A percentile compares a stretch with the other conserved stretches of the same genome.
Conservation (phyloP, 352 stramenopile species). For the Aphanomyces astaci region DNA sequence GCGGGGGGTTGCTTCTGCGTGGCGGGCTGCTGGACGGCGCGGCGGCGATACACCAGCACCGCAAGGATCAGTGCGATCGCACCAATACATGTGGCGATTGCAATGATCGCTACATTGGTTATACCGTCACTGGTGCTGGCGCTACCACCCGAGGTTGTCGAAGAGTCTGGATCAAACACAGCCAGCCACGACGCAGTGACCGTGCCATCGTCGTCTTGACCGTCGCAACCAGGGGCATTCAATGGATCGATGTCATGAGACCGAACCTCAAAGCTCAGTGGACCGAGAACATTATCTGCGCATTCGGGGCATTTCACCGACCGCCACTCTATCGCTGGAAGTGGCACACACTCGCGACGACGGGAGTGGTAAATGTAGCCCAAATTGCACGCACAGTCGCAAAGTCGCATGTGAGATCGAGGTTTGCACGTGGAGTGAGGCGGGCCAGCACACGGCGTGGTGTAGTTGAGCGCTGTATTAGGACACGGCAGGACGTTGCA, state of each 20-base stretch:
- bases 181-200: background rate
- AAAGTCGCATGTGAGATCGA: background rate
- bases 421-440: slow-evolving; percentile 9
- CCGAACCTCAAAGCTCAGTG: slow-evolving; percentile 14
- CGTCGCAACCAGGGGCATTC: background rate
- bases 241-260: slow-evolving; percentile 5
- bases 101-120: background rate
- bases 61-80: slow-evolving; percentile 7
- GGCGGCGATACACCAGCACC: slow-evolving; percentile 7
- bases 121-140: background rate
- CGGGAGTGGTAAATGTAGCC: background rate
- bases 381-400: slow-evolving; percentile 13
- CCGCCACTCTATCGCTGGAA: background rate
- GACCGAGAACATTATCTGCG: background rate
- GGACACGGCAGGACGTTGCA: slow-evolving; percentile 12
- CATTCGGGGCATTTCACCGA: background rate
- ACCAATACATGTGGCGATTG: slow-evolving; percentile 7
- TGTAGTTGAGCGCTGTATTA: background rate
- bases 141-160: background rate
- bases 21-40: background rate
- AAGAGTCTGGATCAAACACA: background rate
- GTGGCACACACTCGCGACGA: slow-evolving; percentile 6
- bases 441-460: slow-evolving; percentile 1
- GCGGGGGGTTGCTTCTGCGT: slow-evolving; percentile 12
- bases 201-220: background rate